Evolutionary conservation across 1,284 basidiomycete species (phyloP).

Genomic region (Trichosporon ovoides): DNA sequence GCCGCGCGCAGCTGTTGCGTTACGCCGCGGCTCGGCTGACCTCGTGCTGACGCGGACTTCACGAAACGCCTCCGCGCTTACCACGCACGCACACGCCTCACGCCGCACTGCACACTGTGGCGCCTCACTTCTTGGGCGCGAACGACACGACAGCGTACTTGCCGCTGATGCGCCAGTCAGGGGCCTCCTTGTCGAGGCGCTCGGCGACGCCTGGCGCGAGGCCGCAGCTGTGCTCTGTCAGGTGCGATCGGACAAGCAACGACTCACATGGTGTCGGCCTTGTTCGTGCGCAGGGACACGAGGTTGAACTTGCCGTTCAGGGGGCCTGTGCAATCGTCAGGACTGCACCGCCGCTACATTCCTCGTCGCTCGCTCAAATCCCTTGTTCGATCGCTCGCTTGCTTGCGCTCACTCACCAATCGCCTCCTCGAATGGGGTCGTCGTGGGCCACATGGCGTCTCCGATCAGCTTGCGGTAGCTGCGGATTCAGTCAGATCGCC

Average conservation of each 20-base stretch:
- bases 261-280: slow-evolving; percentile 77
- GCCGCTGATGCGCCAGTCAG: slow-evolving; percentile 44
- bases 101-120: no score
- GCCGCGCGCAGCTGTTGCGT: no score
- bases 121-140: slow-evolving; percentile 5
- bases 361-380: slow-evolving; percentile 8
- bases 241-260: not conserved
- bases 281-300: slow-evolving; percentile 84
- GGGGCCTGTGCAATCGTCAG: slow-evolving; percentile 55
- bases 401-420: slow-evolving; percentile 57
- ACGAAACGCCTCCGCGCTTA: not conserved
- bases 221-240: slow-evolving; percentile 32
- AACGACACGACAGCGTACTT: slow-evolving; percentile 47
- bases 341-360: no score
- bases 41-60: not conserved
- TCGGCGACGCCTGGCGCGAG: slow-evolving; percentile 39
- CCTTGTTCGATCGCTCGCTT: not conserved
- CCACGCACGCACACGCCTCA: no score
- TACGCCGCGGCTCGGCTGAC: no score
- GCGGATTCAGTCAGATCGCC: not conserved
- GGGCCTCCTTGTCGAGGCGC: slow-evolving; percentile 32
- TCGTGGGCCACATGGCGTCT: slow-evolving; percentile 81
- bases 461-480: slow-evolving; percentile 78
- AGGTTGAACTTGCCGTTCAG: slow-evolving; percentile 73
- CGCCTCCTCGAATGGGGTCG: slow-evolving; percentile 70